Conservation (phyloP, 2,329 filamentous ascomycete genomes). For the Clonostachys rosea region DNA sequence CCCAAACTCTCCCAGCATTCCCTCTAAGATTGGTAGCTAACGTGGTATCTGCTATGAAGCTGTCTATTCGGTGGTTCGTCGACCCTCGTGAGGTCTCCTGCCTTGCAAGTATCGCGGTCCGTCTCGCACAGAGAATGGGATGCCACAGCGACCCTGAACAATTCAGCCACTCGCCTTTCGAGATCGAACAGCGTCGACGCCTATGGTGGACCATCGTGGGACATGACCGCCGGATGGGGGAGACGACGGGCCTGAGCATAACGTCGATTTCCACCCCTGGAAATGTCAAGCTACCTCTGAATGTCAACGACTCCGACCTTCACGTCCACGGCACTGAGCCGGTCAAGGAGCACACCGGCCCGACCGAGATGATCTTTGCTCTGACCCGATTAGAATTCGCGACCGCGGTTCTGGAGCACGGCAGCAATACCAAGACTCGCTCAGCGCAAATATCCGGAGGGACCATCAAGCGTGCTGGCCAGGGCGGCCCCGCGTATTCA, state of each 20-base stretch:
- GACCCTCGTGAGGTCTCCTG: constrained; percentile 46
- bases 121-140: constrained; percentile 64
- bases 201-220: constrained; percentile 70
- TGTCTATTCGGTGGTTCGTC: constrained; percentile 46
- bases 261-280: constrained; percentile 48
- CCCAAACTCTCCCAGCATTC: constrained; percentile 1
- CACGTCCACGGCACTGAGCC: constrained; percentile 50
- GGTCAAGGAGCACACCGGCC: constrained; percentile 39
- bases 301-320: constrained; percentile 58
- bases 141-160: constrained; percentile 59
- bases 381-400: constrained; percentile 54
- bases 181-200: constrained; percentile 65
- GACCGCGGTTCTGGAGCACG: constrained; percentile 45
- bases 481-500: constrained; percentile 41
- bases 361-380: constrained; percentile 57
- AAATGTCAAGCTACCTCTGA: constrained; percentile 53
- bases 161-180: constrained; percentile 48
- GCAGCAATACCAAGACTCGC: constrained; percentile 23
- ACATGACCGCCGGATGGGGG: constrained; percentile 65
- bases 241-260: constrained; percentile 56
- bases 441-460: constrained; percentile 17
- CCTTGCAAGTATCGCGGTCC: constrained; percentile 60
- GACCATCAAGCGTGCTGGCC: constrained; percentile 34
- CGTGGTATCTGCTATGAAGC: constrained; percentile 5
- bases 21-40: constrained; percentile 2